phyloP scores from a whole-genome alignment of 169 alveolate genomes.

The Plasmodium malariae region DNA sequence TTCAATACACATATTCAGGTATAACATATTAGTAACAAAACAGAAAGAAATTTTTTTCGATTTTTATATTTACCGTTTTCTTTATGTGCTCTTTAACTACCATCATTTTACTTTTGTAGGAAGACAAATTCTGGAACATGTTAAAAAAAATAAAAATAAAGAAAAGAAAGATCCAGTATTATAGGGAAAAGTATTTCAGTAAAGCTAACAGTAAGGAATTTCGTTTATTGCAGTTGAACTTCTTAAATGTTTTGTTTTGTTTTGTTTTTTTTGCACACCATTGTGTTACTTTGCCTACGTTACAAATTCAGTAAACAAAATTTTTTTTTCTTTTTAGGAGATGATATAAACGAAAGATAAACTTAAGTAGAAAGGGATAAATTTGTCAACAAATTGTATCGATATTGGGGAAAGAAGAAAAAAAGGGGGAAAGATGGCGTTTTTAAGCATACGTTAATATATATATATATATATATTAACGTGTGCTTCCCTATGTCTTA shows the following conservation, averaged over 20 bases:
- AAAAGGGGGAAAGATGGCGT: too few relatives aligned
- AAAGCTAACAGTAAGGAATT: constrained; percentile 33
- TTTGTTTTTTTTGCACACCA: not conserved
- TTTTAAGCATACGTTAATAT: too few relatives aligned
- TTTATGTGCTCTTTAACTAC: not conserved
- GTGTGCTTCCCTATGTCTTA: too few relatives aligned
- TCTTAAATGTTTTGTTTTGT: too few relatives aligned
- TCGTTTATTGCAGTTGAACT: too few relatives aligned
- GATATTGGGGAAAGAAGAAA: too few relatives aligned
- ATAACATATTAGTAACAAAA: not conserved
- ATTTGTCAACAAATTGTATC: too few relatives aligned
- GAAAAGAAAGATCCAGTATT: constrained; percentile 49
- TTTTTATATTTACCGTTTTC: not conserved
- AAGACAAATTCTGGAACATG: constrained; percentile 57
- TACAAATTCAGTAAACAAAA: not conserved
- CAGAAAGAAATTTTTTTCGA: not conserved
- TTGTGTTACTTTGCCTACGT: not conserved
- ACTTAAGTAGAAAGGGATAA: not conserved
- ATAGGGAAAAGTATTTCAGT: constrained; percentile 48
- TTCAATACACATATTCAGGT: constrained; percentile 59
- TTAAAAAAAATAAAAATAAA: constrained; percentile 57
- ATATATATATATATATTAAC: too few relatives aligned
- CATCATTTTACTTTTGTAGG: constrained; percentile 11
- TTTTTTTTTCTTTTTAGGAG: constrained; percentile 4
- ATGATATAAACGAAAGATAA: constrained; percentile 16